Percentiles rank a stretch among this genome's conserved stretches.
Evolutionary conservation across 2,329 filamentous ascomycete genomes (phyloP).

Genomic region (Ophiostoma pallidulum): DNA sequence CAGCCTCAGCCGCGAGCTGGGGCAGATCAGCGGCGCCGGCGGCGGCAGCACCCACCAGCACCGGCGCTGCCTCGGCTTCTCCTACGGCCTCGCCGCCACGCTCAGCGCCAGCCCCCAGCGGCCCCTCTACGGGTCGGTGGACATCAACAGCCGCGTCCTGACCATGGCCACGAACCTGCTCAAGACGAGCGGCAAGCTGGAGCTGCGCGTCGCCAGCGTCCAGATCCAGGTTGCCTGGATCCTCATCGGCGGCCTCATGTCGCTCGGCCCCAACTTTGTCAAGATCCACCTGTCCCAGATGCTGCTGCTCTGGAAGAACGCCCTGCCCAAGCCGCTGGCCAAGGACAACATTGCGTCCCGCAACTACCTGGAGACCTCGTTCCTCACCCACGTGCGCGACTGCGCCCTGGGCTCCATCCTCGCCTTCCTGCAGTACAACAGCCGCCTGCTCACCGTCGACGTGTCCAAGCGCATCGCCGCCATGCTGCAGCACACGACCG

Average conservation of each 20-base stretch:
- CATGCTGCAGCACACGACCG: conserved; percentile 91
- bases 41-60: conserved; percentile 49
- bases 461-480: conserved; percentile 84
- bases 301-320: conserved; percentile 93
- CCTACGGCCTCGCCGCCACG: conserved; percentile 82
- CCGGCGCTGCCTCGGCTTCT: conserved; percentile 78
- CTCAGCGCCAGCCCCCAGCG: conserved; percentile 82
- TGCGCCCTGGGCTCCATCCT: conserved; percentile 87
- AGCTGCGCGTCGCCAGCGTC: conserved; percentile 81
- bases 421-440: conserved; percentile 89
- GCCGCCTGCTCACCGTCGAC: conserved; percentile 81
- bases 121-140: conserved; percentile 87
- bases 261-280: conserved; percentile 92
- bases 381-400: conserved; percentile 87
- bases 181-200: conserved; percentile 85
- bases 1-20: conserved; percentile 78
- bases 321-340: conserved; percentile 84
- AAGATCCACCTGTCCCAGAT: conserved; percentile 96
- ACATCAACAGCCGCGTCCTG: conserved; percentile 86
- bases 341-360: conserved; percentile 82
- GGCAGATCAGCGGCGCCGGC: conserved; percentile 62
- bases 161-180: conserved; percentile 85
- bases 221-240: conserved; percentile 99
- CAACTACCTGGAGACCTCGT: conserved; percentile 80
- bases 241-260: conserved; percentile 91